A percentile compares a stretch with the other conserved stretches of the same genome.
phyloP scores from a whole-genome alignment of 208 protist genomes.

The Wallacemonas rigidus region DNA sequence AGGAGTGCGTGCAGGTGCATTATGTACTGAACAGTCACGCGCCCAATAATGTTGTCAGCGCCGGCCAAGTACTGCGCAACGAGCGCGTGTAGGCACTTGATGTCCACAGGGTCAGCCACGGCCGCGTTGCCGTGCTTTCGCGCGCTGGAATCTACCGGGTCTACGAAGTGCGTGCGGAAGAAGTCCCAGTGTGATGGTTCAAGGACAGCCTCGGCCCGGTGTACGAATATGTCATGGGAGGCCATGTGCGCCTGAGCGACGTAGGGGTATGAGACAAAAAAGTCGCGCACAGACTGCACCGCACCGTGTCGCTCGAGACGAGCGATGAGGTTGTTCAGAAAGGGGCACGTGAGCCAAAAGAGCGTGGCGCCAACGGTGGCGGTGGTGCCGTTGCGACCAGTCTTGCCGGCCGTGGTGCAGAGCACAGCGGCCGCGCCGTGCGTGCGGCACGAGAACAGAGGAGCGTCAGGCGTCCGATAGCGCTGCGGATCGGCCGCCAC shows the following conservation, averaged over 20 bases:
- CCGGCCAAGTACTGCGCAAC: slow-evolving; percentile 74
- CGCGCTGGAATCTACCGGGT: slow-evolving; percentile 3
- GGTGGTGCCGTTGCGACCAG: slow-evolving; percentile 58
- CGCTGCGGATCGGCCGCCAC: slow-evolving; percentile 57
- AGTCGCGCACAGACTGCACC: slow-evolving; percentile 35
- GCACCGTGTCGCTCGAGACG: slow-evolving; percentile 66
- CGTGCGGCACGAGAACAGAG: slow-evolving; percentile 56
- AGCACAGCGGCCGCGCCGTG: slow-evolving; percentile 64
- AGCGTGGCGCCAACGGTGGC: slow-evolving; percentile 80
- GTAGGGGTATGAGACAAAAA: slow-evolving; percentile 27
- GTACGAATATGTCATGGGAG: slow-evolving; percentile 59
- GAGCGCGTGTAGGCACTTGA: slow-evolving; percentile 90
- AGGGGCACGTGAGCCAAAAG: slow-evolving; percentile 85
- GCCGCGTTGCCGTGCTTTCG: slow-evolving; percentile 85
- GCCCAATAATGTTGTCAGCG: slow-evolving; percentile 61
- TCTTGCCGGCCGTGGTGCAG: slow-evolving; percentile 81
- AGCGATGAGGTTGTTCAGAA: slow-evolving; percentile 79
- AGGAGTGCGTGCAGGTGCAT: slow-evolving; percentile 37
- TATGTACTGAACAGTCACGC: slow-evolving; percentile 62
- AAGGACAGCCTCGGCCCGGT: slow-evolving; percentile 44
- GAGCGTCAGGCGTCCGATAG: slow-evolving; percentile 64
- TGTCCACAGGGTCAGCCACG: slow-evolving; percentile 63
- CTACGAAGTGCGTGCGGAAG: slow-evolving; percentile 65
- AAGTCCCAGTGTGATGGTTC: slow-evolving; percentile 61
- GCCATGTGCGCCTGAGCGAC: slow-evolving; percentile 40